These are phyloP conservation scores for Camellia sinensis DNA, from an alignment of 148 eudicot species.

Conservation along the genomic window DNA sequence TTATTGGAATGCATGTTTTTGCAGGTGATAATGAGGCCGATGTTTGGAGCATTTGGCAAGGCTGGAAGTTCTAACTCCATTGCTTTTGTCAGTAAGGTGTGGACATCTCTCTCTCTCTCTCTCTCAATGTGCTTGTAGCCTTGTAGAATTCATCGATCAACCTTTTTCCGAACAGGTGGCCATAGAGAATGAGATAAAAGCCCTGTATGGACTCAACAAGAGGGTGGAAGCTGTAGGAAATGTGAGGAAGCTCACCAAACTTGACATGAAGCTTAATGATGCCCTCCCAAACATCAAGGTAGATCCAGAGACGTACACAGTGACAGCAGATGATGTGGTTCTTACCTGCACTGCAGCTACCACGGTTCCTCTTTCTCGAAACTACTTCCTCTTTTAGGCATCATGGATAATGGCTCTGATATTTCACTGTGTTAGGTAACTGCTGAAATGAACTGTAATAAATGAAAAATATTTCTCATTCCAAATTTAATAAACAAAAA, in stretches of 20 bases:
- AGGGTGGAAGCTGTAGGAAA: conserved; percentile 79
- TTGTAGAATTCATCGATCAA: not conserved
- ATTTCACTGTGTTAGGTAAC: not conserved
- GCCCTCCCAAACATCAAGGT: conserved; percentile 78
- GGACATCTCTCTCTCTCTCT: conserved; percentile 12
- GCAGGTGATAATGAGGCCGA: conserved; percentile 95
- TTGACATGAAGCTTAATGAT: conserved; percentile 90
- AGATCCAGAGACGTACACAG: conserved; percentile 81
- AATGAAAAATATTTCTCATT: no score
- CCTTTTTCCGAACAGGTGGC: conserved; percentile 53
- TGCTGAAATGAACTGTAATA: not conserved
- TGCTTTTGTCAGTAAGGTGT: conserved; percentile 90
- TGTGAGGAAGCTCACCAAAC: conserved; percentile 65
- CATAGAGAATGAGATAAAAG: conserved; percentile 52
- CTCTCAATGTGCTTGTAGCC: not conserved
- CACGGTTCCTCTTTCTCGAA: conserved; percentile 76
- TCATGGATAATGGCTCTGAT: conserved; percentile 13
- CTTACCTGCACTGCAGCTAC: conserved; percentile 77
- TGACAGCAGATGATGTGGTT: conserved; percentile 67
- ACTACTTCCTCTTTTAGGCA: conserved; percentile 78
- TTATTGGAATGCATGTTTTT: conserved; percentile 22
- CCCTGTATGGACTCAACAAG: conserved; percentile 63
- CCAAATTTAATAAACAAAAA: not conserved
- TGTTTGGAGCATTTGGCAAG: conserved; percentile 95
- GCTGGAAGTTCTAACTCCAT: conserved; percentile 82